Conservation (phyloP, 257 asterid species). For the Striga asiatica region DNA sequence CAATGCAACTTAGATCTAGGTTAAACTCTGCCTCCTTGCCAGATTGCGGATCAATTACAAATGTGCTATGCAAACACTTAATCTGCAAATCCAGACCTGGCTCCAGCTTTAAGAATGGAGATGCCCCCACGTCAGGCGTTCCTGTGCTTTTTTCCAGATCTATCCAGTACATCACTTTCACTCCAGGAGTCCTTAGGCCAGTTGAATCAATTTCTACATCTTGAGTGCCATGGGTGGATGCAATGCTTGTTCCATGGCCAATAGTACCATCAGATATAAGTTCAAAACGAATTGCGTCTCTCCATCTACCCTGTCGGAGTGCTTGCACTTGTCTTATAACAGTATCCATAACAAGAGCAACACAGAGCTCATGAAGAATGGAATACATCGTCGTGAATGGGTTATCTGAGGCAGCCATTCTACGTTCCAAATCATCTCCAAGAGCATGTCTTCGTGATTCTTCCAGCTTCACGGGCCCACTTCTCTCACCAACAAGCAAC, state of each 20-base stretch:
- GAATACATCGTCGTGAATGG: conserved; percentile 72
- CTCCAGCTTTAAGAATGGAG: conserved; percentile 81
- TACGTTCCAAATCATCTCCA: conserved; percentile 96
- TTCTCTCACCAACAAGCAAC: conserved; percentile 88
- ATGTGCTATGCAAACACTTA: conserved; percentile 80
- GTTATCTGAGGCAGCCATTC: conserved; percentile 89
- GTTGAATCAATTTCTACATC: conserved; percentile 80
- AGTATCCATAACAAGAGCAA: conserved; percentile 95
- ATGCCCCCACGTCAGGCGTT: conserved; percentile 47
- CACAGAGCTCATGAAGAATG: conserved; percentile 85
- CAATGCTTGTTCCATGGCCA: conserved; percentile 54
- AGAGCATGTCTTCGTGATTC: conserved; percentile 84
- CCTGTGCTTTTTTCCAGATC: conserved; percentile 70
- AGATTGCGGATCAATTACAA: conserved; percentile 79
- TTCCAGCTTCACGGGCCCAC: conserved; percentile 76
- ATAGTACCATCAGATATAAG: conserved; percentile 76
- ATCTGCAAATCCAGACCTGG: conserved; percentile 87
- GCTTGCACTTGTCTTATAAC: conserved; percentile 86
- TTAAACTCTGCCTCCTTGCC: conserved; percentile 78
- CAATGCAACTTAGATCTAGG: conserved; percentile 70
- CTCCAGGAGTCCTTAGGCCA: conserved; percentile 84
- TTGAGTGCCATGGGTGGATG: conserved; percentile 41
- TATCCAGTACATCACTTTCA: conserved; percentile 86
- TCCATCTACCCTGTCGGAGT: conserved; percentile 93
- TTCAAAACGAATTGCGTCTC: conserved; percentile 95